Conservation (phyloP, 768 basidiomycete species). For the Rhizopogon vesiculosus region DNA sequence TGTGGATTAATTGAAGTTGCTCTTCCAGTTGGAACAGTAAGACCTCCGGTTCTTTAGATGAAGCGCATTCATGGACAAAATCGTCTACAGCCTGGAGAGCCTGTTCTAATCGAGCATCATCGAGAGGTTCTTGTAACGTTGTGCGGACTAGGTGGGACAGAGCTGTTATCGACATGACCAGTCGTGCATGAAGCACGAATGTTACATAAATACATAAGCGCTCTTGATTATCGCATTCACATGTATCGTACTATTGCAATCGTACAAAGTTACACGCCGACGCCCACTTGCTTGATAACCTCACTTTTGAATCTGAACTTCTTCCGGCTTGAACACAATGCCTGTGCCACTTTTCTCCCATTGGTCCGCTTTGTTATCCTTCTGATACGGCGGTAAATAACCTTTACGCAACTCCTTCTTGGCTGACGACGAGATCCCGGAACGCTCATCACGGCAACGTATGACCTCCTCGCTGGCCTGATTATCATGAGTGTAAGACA, state of each 20-base stretch:
- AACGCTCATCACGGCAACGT: slow-evolving; percentile 26
- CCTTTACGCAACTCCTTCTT: slow-evolving; percentile 30
- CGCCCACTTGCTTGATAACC: background rate
- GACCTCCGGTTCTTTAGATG: slow-evolving; percentile 39
- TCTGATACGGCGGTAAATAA: slow-evolving; percentile 37
- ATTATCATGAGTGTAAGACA: slow-evolving; percentile 34
- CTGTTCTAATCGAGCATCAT: slow-evolving; percentile 46
- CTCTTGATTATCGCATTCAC: background rate
- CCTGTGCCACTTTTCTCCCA: slow-evolving; percentile 33
- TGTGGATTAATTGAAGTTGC: slow-evolving; percentile 59
- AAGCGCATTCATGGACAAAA: slow-evolving; percentile 47
- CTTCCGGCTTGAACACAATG: slow-evolving; percentile 27
- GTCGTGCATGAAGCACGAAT: background rate
- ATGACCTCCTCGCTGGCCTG: slow-evolving; percentile 29
- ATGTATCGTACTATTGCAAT: too few relatives aligned
- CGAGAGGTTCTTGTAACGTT: slow-evolving; percentile 49
- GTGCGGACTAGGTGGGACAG: slow-evolving; percentile 51
- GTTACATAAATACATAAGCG: background rate
- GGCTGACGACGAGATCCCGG: slow-evolving; percentile 27
- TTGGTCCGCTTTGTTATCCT: slow-evolving; percentile 30
- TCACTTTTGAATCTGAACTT: slow-evolving; percentile 15
- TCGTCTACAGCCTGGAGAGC: slow-evolving; percentile 48
- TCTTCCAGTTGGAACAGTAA: slow-evolving; percentile 54
- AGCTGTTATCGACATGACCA: slow-evolving; percentile 29
- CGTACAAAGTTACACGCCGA: background rate